Base-by-base conservation (phyloP, 306 rosid species). In the Cicer judaicum region DNA sequence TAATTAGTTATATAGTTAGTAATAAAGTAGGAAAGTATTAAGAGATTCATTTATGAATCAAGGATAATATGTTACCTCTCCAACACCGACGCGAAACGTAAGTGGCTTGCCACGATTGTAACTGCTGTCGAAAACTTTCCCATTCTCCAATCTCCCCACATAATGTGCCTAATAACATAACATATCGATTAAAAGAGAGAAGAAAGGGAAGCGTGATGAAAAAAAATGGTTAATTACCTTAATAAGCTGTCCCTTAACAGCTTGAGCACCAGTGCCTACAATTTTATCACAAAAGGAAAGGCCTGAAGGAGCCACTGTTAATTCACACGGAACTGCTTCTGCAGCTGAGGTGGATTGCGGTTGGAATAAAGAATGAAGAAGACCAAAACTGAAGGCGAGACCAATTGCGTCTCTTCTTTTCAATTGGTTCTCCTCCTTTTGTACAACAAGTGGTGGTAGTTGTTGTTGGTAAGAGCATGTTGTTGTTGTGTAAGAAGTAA, bases 51-150 rank as follows among this genome's bases (percentile, higher is more conserved):
- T 29, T 3, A 29, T 29, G 34, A 29, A 29, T 29, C 5, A 29
- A 29, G 4, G 34, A 29, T 29, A 3, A 29, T 29, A 29, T 29
- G 34, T 29, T 29, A 91, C 98, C 98, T 93, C 97, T 15, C 98
- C 98, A 79, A 92, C 96, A 47, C 98, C 98, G 1, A 93, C 66
- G 0, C 98, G 94, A 49, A 93, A 93, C 5, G 88, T 78, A 39
- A 93, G 92, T 4, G 98, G 98, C 80, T 83, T 83, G 75, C 98
- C 98, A 16, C 98, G 96, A 81, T 87, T 76, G 50, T 93, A 93
- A 85, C 98, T 93, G 89, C 98, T 91, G 46, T 93, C 98, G 2
- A 93, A 93, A 49, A 89, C 82, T 84, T 86, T 91, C 52, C 98
- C 98, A 77, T 86, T 88, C 84, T 93, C 98, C 87, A 93, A 73